phyloP scores from a whole-genome alignment of 176 grass and related monocot genomes.

The Carex scoparia region DNA sequence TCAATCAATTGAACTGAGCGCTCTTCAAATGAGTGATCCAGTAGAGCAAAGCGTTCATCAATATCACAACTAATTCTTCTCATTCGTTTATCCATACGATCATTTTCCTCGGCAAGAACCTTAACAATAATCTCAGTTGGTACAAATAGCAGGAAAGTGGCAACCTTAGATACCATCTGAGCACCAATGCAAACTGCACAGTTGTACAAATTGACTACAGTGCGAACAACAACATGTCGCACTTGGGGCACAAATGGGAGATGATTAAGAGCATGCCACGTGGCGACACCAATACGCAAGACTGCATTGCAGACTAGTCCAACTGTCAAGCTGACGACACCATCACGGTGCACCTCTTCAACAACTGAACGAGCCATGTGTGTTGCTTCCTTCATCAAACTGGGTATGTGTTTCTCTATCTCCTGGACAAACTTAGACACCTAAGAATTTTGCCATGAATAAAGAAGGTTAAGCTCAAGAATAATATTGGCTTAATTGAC shows the following conservation, averaged over 20 bases:
- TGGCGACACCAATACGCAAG: slow-evolving; percentile 29
- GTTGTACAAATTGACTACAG: slow-evolving; percentile 66
- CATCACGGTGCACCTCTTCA: slow-evolving; percentile 45
- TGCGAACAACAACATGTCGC: slow-evolving; percentile 58
- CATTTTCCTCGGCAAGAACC: slow-evolving; percentile 37
- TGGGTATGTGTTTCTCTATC: slow-evolving; percentile 54
- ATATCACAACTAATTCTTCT: no score
- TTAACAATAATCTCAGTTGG: slow-evolving; percentile 53
- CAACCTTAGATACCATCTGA: slow-evolving; percentile 54
- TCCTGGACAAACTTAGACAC: slow-evolving; percentile 58
- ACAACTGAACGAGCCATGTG: slow-evolving; percentile 42
- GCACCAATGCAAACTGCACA: slow-evolving; percentile 35
- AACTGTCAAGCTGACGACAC: slow-evolving; percentile 51
- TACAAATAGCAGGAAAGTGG: slow-evolving; percentile 67
- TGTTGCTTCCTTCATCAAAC: slow-evolving; percentile 57
- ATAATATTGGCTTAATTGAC: background rate
- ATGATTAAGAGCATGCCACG: slow-evolving; percentile 72
- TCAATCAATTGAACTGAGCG: no score
- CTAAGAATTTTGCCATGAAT: background rate
- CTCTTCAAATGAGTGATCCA: no score
- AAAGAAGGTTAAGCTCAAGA: no score
- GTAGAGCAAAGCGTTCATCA: no score
- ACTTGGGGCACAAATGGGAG: slow-evolving; percentile 69
- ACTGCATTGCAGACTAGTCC: slow-evolving; percentile 49
- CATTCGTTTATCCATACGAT: no score